A percentile compares a stretch with the other conserved stretches of the same genome.
Evolutionary conservation across 108 stramenopile species (phyloP).

Genomic region (Schizochytrium sp.): DNA sequence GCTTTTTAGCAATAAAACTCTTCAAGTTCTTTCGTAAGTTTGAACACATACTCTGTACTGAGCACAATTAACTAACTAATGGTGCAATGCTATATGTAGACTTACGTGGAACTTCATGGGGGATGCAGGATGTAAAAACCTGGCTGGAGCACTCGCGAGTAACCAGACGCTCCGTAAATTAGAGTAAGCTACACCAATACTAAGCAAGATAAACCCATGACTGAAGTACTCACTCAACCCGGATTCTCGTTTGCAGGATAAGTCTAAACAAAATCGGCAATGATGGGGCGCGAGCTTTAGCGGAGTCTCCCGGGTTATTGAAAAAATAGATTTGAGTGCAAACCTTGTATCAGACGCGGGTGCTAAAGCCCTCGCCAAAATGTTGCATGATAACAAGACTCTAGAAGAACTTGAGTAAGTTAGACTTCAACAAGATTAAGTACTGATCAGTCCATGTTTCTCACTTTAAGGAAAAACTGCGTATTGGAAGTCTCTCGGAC

Average conservation of each 20-base stretch:
- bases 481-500: neutral
- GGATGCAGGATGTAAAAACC: neutral
- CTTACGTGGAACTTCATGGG: conserved; percentile 17
- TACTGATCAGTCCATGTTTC: no score
- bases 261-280: conserved; percentile 15
- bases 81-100: neutral
- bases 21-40: conserved; percentile 8
- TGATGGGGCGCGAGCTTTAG: neutral
- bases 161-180: neutral
- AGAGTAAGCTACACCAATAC: neutral
- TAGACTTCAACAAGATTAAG: neutral
- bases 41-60: neutral
- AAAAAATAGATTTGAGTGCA: conserved; percentile 11
- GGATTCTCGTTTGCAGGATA: neutral
- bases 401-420: conserved; percentile 2
- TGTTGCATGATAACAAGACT: neutral
- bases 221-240: no score
- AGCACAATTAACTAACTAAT: neutral
- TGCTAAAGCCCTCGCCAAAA: neutral
- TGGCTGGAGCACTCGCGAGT: neutral
- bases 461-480: no score
- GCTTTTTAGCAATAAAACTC: neutral
- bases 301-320: neutral
- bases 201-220: neutral
- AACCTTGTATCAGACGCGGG: neutral